These are phyloP conservation scores for Mesembryanthemum crystallinum DNA, from an alignment of 148 eudicot species.

Conservation along the genomic window DNA sequence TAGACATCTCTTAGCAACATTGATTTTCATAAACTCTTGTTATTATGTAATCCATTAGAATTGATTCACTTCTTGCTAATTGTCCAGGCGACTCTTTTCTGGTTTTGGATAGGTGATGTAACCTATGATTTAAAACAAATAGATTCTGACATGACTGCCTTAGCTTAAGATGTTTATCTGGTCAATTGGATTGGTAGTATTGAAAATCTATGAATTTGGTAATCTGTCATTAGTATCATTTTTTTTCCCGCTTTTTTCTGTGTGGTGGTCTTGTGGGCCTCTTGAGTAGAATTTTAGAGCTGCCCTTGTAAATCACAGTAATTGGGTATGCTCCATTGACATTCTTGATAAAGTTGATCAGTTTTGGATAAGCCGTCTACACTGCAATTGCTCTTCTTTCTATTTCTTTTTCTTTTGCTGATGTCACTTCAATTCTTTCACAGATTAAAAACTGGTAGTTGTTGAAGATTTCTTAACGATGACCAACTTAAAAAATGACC, in stretches of 20 bases:
- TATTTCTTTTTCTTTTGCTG: not conserved
- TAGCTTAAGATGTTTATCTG: not conserved
- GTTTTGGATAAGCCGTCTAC: not conserved
- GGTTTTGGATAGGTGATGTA: not conserved
- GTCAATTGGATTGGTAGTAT: not conserved
- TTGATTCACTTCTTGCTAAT: not conserved
- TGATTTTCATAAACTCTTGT: too few species aligned
- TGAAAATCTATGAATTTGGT: not conserved
- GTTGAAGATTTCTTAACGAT: conserved; percentile 24
- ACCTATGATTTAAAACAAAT: not conserved
- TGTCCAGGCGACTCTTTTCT: not conserved
- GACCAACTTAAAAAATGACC: conserved; percentile 34
- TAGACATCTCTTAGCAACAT: too few species aligned
- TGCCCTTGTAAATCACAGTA: not conserved
- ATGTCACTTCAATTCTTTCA: not conserved
- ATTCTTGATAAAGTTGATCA: too few species aligned
- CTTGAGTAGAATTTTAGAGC: not conserved
- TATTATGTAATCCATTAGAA: not conserved
- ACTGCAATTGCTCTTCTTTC: not conserved
- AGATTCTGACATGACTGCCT: not conserved
- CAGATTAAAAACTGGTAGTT: conserved; percentile 11
- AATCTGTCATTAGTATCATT: not conserved
- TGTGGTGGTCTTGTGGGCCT: not conserved
- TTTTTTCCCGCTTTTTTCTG: not conserved
- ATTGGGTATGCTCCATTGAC: too few species aligned